Percentiles rank a stretch among this genome's conserved stretches.
Conservation (phyloP, 208 protist genomes). For the Baffinella frigidus region DNA sequence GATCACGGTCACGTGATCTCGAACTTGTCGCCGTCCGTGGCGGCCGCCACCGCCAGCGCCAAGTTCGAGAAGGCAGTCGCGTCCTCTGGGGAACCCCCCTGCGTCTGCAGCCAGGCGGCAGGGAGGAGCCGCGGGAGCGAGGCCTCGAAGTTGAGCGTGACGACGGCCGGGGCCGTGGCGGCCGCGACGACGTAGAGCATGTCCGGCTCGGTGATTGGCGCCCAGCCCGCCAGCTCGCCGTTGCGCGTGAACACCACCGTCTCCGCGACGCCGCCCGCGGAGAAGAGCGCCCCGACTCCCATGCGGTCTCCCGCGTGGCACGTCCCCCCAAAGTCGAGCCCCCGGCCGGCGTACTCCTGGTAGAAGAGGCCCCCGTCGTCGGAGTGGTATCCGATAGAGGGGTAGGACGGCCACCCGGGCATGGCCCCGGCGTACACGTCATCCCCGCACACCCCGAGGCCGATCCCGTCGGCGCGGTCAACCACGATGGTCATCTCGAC, state of each 20-base stretch:
- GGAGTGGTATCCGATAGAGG: neutral
- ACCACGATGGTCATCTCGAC: neutral
- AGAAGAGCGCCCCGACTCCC: neutral
- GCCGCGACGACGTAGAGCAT: neutral
- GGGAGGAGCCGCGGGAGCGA: neutral
- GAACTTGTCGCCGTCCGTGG: too few species aligned
- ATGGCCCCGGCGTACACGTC: neutral
- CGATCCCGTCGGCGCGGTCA: neutral
- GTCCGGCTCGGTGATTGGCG: too few species aligned
- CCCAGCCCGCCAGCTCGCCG: too few species aligned
- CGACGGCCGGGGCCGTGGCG: neutral
- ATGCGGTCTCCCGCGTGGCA: neutral
- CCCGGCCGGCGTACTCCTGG: neutral
- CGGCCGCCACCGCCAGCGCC: neutral
- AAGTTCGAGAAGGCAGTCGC: neutral
- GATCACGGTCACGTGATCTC: too few species aligned
- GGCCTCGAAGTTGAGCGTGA: neutral
- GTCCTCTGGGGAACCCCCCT: neutral
- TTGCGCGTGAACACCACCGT: too few species aligned
- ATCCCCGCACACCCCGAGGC: neutral
- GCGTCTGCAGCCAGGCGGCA: too few species aligned
- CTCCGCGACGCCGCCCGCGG: too few species aligned
- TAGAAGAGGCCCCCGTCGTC: neutral
- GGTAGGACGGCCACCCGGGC: neutral
- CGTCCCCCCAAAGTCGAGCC: neutral